A percentile compares a stretch with the other conserved stretches of the same genome.
These are phyloP conservation scores for Hanseniaspora clermontiae DNA, from an alignment of 805 yeast genomes.

Conservation along the genomic window DNA sequence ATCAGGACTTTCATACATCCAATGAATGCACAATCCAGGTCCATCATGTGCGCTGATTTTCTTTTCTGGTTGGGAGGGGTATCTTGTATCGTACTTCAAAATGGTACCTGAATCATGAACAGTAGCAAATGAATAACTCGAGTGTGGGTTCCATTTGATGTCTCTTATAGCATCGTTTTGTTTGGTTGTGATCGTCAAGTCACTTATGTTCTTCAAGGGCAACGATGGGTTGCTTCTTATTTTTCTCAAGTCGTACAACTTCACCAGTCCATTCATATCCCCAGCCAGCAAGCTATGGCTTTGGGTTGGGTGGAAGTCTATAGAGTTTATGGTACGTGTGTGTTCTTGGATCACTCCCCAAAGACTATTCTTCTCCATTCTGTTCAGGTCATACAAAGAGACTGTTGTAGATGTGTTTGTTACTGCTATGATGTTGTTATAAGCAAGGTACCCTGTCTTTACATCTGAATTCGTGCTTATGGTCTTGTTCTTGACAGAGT, in stretches of 20 bases:
- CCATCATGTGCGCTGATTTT: conserved; percentile 82
- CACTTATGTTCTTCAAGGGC: conserved; percentile 18
- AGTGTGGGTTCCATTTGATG: conserved; percentile 38
- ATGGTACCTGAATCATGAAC: conserved; percentile 83
- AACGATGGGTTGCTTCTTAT: conserved; percentile 32
- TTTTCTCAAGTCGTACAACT: conserved; percentile 59
- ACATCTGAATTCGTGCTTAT: conserved; percentile 28
- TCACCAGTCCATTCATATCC: conserved; percentile 68
- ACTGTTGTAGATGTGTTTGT: conserved; percentile 27
- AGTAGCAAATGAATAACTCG: conserved; percentile 47
- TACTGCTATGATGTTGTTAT: conserved; percentile 24
- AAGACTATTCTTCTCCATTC: conserved; percentile 19
- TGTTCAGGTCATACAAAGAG: conserved; percentile 26
- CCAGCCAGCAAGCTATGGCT: conserved; percentile 41
- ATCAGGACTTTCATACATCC: conserved; percentile 67
- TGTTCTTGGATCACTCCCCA: conserved; percentile 24
- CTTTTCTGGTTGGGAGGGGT: conserved; percentile 48
- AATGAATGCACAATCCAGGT: conserved; percentile 75
- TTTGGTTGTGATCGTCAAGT: conserved; percentile 33
- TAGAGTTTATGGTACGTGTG: conserved; percentile 27
- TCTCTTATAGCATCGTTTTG: conserved; percentile 56
- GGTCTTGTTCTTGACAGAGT: conserved; percentile 17
- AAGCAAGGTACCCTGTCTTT: conserved; percentile 25
- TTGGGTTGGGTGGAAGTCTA: conserved; percentile 25
- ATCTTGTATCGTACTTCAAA: conserved; percentile 77